Evolutionary conservation across 2,329 filamentous ascomycete species (phyloP), one percentile per base, ranked within the genome.

Genomic region (Coleophoma crateriformis): DNA sequence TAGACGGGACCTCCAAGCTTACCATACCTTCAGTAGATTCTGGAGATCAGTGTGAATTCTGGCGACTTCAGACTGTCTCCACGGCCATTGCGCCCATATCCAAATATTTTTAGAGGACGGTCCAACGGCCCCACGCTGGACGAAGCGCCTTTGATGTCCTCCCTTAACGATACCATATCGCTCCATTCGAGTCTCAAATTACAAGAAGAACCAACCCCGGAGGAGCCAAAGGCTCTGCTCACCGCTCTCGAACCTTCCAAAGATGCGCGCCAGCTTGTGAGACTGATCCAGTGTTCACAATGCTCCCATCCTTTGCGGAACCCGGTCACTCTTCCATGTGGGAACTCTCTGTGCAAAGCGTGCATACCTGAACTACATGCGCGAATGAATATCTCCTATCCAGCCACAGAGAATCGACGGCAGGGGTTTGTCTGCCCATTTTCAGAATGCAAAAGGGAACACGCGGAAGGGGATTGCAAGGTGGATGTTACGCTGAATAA

Each of bases 281-380:
- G 84, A 40, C 71, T 94, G 38, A 76, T 94, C 47, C 89, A 95
- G 68, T 96, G 91, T 64, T 77, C 77, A 11, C 71, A 78, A 54
- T 96, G 91, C 66, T 88, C 84, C 3, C 73, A 72, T 40, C 84
- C 86, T 1, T 72, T 94, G 32, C 74, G 70, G 42, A 74, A 81
- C 8, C 88, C 90, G 5, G 76, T 90, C 50, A 87, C 87, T 0
- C 71, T 96, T 4, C 90, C 90, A 5, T 96, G 91, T 64, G 90
- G 90, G 27, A 81, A 85, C 61, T 85, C 84, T 11, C 68, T 95
- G 11, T 96, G 91, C 69, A 82, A 78, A 60, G 66, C 67, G 45
- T 96, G 91, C 67, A 69, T 95, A 2, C 90, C 90, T 1, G 68
- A 79, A 43, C 69, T 82, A 2, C 79, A 85, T 59, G 66, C 75